These are phyloP conservation scores for Coemansia sp. DNA, from an alignment of 192 early-diverging fungal genomes.

Conservation along the genomic window DNA sequence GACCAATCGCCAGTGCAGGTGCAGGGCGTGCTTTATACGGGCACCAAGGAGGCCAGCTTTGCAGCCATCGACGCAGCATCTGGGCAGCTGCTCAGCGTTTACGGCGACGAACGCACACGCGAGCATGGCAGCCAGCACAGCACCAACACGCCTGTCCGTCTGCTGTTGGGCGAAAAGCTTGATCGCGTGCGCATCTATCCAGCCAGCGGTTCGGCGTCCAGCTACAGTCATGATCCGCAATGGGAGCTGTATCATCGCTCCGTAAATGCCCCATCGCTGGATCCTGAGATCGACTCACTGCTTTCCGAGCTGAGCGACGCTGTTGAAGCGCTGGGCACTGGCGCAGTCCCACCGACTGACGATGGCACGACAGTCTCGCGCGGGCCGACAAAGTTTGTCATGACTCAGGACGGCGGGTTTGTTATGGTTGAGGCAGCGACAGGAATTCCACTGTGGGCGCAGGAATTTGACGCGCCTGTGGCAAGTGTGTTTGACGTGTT, in stretches of 20 bases:
- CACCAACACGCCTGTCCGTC: slow-evolving; percentile 11
- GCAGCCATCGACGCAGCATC: slow-evolving; percentile 68
- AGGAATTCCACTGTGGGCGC: slow-evolving; percentile 57
- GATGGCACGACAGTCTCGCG: slow-evolving; percentile 10
- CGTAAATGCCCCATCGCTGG: slow-evolving; percentile 30
- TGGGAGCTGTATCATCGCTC: slow-evolving; percentile 51
- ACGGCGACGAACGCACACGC: slow-evolving; percentile 52
- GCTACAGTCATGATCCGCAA: slow-evolving; percentile 13
- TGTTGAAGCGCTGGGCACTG: slow-evolving; percentile 55
- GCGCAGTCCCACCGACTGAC: slow-evolving; percentile 3
- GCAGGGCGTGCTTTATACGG: slow-evolving; percentile 63
- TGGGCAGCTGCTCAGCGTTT: slow-evolving; percentile 61
- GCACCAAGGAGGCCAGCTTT: slow-evolving; percentile 65
- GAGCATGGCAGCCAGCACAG: slow-evolving; percentile 2
- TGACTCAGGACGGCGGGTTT: slow-evolving; percentile 47
- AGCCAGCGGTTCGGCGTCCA: not conserved
- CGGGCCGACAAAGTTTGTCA: slow-evolving; percentile 40
- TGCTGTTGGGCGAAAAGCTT: slow-evolving; percentile 41
- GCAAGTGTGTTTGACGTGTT: slow-evolving; percentile 62
- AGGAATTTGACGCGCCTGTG: slow-evolving; percentile 56
- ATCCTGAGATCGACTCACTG: slow-evolving; percentile 33
- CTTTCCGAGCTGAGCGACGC: slow-evolving; percentile 58
- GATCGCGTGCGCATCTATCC: slow-evolving; percentile 41
- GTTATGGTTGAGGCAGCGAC: slow-evolving; percentile 43
- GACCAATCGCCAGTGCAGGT: slow-evolving; percentile 58